These are phyloP conservation scores for Mycena capillaripes DNA, from an alignment of 768 basidiomycete genomes.

Conservation along the genomic window DNA sequence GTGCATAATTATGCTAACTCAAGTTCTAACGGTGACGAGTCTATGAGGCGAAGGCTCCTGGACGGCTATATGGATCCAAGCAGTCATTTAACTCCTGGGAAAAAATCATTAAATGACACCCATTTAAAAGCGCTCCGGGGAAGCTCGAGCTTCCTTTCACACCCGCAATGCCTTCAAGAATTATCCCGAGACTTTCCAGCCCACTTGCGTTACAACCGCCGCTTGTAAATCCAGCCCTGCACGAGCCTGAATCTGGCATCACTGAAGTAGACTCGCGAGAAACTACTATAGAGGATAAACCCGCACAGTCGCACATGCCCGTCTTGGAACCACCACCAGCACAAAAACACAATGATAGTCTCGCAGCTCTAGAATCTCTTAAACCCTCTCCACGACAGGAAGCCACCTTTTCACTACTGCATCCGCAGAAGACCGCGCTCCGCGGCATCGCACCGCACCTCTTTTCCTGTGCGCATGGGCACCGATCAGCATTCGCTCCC, in stretches of 20 bases:
- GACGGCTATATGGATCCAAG: not conserved
- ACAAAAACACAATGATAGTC: not conserved
- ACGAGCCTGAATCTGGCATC: not conserved
- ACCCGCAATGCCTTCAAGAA: not conserved
- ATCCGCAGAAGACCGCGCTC: not conserved
- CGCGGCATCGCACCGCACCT: slow-evolving; percentile 2
- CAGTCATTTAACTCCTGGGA: too few relatives aligned
- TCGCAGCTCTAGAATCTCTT: not conserved
- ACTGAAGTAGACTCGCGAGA: not conserved
- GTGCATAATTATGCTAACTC: not conserved
- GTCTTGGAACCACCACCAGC: too few relatives aligned
- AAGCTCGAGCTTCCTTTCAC: not conserved
- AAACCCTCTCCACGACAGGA: not conserved
- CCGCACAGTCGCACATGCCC: too few relatives aligned
- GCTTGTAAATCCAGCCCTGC: not conserved
- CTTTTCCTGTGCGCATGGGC: not conserved
- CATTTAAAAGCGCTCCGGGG: too few relatives aligned
- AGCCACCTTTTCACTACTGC: not conserved
- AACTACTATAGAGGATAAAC: not conserved
- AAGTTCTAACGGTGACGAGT: not conserved
- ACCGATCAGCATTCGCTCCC: not conserved
- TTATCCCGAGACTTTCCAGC: not conserved
- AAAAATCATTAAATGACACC: too few relatives aligned
- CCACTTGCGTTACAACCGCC: not conserved
- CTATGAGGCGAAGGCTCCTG: not conserved